These are phyloP conservation scores for Rachicladosporium sp. DNA, from an alignment of 2,329 filamentous ascomycete species.

Conservation along the genomic window DNA sequence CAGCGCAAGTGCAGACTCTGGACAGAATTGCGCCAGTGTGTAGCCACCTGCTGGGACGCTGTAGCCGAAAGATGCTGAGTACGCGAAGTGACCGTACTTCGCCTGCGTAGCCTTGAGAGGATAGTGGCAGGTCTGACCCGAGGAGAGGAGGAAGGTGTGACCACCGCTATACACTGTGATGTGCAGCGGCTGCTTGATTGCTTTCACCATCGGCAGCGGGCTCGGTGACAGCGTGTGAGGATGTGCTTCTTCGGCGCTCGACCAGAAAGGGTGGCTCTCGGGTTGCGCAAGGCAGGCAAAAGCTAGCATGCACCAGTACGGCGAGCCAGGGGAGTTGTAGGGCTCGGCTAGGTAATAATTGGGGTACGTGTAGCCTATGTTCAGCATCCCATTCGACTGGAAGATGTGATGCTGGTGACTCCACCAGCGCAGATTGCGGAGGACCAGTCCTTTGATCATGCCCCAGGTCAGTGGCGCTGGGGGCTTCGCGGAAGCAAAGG, in stretches of 20 bases:
- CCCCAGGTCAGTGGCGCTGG: slow-evolving; percentile 64
- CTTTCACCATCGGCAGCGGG: slow-evolving; percentile 40
- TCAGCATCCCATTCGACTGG: slow-evolving; percentile 61
- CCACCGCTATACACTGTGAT: slow-evolving; percentile 57
- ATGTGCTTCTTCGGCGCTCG: slow-evolving; percentile 48
- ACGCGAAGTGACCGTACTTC: slow-evolving; percentile 70
- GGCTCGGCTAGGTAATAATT: slow-evolving; percentile 76
- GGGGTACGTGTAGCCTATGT: slow-evolving; percentile 64
- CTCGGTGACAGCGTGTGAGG: slow-evolving; percentile 37
- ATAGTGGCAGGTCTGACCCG: slow-evolving; percentile 71
- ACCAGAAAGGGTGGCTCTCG: slow-evolving; percentile 62
- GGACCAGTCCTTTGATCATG: slow-evolving; percentile 62
- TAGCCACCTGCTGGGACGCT: slow-evolving; percentile 65
- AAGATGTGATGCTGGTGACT: slow-evolving; percentile 63
- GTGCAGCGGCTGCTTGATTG: slow-evolving; percentile 57
- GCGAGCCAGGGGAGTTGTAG: slow-evolving; percentile 62
- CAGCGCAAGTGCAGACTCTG: slow-evolving; percentile 62
- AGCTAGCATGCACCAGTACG: slow-evolving; percentile 70
- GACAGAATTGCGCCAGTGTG: slow-evolving; percentile 62
- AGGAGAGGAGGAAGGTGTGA: slow-evolving; percentile 63
- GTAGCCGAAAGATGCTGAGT: slow-evolving; percentile 64
- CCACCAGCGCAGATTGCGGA: slow-evolving; percentile 70
- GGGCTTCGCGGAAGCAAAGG: slow-evolving; percentile 62
- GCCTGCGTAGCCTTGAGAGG: slow-evolving; percentile 71
- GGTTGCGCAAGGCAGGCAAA: slow-evolving; percentile 64